phyloP scores from a whole-genome alignment of 805 yeast species.

The Saccharomycopsis sp. region DNA sequence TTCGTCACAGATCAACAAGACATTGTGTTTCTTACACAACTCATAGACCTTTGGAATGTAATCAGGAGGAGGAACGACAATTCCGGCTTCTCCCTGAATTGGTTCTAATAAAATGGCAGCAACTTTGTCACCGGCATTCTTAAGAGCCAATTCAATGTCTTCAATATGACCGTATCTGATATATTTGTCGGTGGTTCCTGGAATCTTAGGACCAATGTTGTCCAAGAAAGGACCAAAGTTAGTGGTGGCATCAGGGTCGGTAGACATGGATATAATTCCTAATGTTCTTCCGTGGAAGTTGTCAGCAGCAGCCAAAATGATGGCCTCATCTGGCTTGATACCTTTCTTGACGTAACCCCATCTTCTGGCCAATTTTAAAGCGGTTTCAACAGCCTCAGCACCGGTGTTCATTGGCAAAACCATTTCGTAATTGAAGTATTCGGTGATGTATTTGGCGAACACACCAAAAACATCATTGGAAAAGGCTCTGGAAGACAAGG shows the following conservation, averaged over 20 bases:
- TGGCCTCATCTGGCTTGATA: constrained; percentile 77
- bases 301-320: constrained; percentile 77
- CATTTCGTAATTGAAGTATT: constrained; percentile 84
- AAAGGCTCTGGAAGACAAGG: constrained; percentile 88
- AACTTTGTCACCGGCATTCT: constrained; percentile 76
- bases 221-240: constrained; percentile 85
- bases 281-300: constrained; percentile 97
- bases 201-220: constrained; percentile 79
- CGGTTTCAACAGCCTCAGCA: constrained; percentile 98
- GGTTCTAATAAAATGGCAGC: constrained; percentile 93
- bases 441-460: constrained; percentile 82
- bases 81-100: constrained; percentile 98
- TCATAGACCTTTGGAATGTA: constrained; percentile 68
- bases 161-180: constrained; percentile 80
- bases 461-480: constrained; percentile 82
- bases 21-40: constrained; percentile 77
- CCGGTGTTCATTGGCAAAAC: constrained; percentile 98
- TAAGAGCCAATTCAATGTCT: constrained; percentile 78
- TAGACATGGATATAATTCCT: constrained; percentile 92
- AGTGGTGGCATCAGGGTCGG: constrained; percentile 87
- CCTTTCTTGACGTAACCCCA: constrained; percentile 93
- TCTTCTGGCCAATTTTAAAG: constrained; percentile 87
- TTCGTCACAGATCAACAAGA: constrained; percentile 89
- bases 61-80: constrained; percentile 83
- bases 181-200: constrained; percentile 58